Percentiles rank a stretch among this genome's conserved stretches.
Evolutionary conservation across 202 grass and related monocot genomes (phyloP).

Genomic region (Musa balbisiana): DNA sequence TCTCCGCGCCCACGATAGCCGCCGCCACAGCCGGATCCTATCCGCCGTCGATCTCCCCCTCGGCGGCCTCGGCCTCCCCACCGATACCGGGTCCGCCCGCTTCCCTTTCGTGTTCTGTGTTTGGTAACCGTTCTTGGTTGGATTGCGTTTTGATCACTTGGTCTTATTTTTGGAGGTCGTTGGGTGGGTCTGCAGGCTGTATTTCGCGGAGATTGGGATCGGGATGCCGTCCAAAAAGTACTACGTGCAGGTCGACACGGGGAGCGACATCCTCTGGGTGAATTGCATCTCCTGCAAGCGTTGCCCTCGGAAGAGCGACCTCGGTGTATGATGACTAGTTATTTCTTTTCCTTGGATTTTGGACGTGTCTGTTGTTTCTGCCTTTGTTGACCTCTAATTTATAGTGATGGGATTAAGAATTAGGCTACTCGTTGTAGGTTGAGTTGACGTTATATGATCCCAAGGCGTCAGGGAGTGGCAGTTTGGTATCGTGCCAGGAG

Average conservation of each 20-base stretch:
- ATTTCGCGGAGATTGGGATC: conserved; percentile 71
- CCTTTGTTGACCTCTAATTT: background rate
- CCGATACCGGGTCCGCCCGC: conserved; percentile 53
- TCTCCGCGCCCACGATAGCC: conserved; percentile 46
- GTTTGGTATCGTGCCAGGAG: conserved; percentile 44
- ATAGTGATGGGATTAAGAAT: background rate
- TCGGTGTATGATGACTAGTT: conserved; percentile 44
- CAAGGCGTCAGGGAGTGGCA: conserved; percentile 45
- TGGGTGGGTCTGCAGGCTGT: conserved; percentile 39
- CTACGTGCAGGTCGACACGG: conserved; percentile 97
- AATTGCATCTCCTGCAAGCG: conserved; percentile 75
- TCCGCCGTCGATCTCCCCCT: conserved; percentile 53
- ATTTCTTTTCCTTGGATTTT: background rate
- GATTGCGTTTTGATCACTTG: background rate
- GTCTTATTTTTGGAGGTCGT: background rate
- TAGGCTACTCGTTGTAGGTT: conserved; percentile 33
- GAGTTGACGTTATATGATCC: conserved; percentile 82
- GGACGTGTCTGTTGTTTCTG: background rate
- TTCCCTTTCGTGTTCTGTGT: background rate
- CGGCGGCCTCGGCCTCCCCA: conserved; percentile 75
- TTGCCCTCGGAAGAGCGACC: conserved; percentile 70
- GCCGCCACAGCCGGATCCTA: conserved; percentile 47
- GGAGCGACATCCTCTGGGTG: conserved; percentile 90
- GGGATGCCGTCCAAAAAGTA: conserved; percentile 62
- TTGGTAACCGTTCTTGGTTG: background rate